Percentiles rank a stretch among this genome's conserved stretches.
Conservation (phyloP, 75 land plant genomes). For the Pinus albicaulis region DNA sequence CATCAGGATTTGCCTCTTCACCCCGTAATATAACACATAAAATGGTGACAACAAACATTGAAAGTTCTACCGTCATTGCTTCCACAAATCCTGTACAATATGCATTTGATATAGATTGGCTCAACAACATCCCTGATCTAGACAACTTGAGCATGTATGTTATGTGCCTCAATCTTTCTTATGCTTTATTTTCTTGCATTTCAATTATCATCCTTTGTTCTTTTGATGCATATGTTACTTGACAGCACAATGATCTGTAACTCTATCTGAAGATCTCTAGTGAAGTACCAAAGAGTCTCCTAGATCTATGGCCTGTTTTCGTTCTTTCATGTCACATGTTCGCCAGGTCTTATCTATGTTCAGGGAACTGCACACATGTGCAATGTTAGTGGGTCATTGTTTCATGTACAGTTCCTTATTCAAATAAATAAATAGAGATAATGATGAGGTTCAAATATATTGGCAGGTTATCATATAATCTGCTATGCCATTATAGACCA, state of each 20-base stretch:
- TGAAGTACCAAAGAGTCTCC: neutral
- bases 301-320: neutral
- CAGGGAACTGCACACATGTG: neutral
- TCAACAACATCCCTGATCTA: constrained; percentile 6
- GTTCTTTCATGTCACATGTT: constrained; percentile 1
- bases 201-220: neutral
- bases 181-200: neutral
- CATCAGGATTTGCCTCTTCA: constrained; percentile 7
- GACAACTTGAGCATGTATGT: constrained; percentile 10
- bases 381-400: neutral
- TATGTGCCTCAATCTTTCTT: neutral
- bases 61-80: constrained; percentile 5
- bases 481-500: neutral
- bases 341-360: neutral
- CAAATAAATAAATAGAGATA: neutral
- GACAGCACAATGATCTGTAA: neutral
- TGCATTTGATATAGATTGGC: constrained; percentile 13
- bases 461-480: neutral
- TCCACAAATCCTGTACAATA: neutral
- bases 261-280: neutral
- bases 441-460: neutral
- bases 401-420: neutral
- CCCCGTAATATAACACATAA: constrained; percentile 3
- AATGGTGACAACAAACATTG: neutral
- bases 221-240: neutral